Evolutionary conservation across 2,329 filamentous ascomycete species (phyloP).

Genomic region (Lithohypha guttulata): DNA sequence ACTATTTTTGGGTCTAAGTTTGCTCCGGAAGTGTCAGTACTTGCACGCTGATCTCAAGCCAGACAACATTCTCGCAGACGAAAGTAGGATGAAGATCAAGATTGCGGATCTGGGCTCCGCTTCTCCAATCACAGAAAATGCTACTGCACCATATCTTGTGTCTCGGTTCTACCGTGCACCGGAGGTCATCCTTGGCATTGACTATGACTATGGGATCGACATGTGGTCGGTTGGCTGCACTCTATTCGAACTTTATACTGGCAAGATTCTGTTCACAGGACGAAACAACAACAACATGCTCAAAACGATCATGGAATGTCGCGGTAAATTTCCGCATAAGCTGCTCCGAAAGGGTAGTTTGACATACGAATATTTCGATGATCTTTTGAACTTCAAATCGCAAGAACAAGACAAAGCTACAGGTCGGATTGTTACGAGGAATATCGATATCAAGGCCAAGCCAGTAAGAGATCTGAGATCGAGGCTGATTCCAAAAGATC

Average conservation of each 20-base stretch:
- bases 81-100: conserved; percentile 73
- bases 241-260: conserved; percentile 91
- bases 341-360: conserved; percentile 74
- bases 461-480: conserved; percentile 73
- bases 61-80: conserved; percentile 91
- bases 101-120: conserved; percentile 97
- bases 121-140: conserved; percentile 78
- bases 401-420: conserved; percentile 80
- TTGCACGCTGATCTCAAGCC: conserved; percentile 95
- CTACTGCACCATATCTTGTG: conserved; percentile 88
- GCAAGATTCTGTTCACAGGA: conserved; percentile 92
- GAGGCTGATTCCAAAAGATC: conserved; percentile 60
- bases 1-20: conserved; percentile 78
- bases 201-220: conserved; percentile 87
- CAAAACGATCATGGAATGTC: conserved; percentile 87
- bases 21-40: conserved; percentile 85
- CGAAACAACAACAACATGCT: conserved; percentile 98
- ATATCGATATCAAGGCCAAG: conserved; percentile 46
- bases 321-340: conserved; percentile 83
- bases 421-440: conserved; percentile 54
- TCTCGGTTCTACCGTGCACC: conserved; percentile 96
- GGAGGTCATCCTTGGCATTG: conserved; percentile 94
- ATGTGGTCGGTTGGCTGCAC: conserved; percentile 98
- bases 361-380: conserved; percentile 70
- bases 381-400: conserved; percentile 71